Conservation (phyloP, 352 stramenopile genomes). For the Globisporangium heterothallicum region DNA sequence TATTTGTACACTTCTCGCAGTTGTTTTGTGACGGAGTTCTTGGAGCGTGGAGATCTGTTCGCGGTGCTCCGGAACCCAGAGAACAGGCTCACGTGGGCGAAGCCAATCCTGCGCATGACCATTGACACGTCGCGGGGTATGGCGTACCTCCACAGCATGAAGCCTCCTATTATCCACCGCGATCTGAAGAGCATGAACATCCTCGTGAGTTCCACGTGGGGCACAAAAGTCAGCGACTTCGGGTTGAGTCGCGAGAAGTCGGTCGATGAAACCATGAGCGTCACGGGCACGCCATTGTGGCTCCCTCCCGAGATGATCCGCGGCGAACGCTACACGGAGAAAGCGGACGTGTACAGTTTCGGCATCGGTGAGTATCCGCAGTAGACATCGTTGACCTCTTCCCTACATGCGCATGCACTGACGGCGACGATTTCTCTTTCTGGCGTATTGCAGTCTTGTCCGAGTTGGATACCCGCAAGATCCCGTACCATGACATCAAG, state of each 20-base stretch:
- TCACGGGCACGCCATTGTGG: slow-evolving; percentile 81
- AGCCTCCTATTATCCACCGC: slow-evolving; percentile 97
- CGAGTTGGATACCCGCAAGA: slow-evolving; percentile 82
- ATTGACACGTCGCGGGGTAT: slow-evolving; percentile 93
- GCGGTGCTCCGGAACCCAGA: slow-evolving; percentile 72
- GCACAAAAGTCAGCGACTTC: slow-evolving; percentile 96
- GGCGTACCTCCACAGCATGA: slow-evolving; percentile 97
- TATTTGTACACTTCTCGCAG: slow-evolving; percentile 25
- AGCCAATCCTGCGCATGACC: slow-evolving; percentile 84
- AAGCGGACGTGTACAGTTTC: slow-evolving; percentile 87
- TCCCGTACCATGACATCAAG: slow-evolving; percentile 87
- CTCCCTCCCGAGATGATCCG: slow-evolving; percentile 87
- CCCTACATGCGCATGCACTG: slow-evolving; percentile 3
- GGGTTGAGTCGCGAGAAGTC: slow-evolving; percentile 95
- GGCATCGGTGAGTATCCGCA: no score
- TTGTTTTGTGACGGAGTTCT: slow-evolving; percentile 86
- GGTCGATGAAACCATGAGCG: slow-evolving; percentile 93
- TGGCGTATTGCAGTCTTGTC: slow-evolving; percentile 47
- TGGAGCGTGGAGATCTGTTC: slow-evolving; percentile 82
- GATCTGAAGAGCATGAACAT: slow-evolving; percentile 96
- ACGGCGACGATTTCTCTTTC: not conserved
- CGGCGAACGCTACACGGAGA: slow-evolving; percentile 84
- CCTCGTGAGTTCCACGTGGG: slow-evolving; percentile 83
- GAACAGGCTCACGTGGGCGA: slow-evolving; percentile 79
- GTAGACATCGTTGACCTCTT: slow-evolving; percentile 9